Evolutionary conservation across 352 stramenopile species (phyloP), one percentile per base, ranked within the genome.

Genomic region (Thraustochytrium striatum): DNA sequence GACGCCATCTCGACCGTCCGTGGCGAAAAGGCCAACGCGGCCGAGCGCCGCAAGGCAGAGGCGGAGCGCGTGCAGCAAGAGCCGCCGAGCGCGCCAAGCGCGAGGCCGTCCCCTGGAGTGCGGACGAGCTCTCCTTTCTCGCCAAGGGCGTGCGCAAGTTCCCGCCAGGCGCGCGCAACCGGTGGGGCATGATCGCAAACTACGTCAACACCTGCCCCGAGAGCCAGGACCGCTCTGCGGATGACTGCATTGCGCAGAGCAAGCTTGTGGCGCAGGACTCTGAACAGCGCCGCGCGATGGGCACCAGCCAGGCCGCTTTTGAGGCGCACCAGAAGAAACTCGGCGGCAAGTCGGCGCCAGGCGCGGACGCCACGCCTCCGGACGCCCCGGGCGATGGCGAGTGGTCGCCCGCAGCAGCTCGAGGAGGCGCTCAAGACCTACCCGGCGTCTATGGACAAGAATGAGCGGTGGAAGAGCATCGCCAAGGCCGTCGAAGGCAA

Each of bases 381-480:
- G 3, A 59, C 52, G 52, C 19, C n/a, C n/a, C n/a, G n/a, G n/a
- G n/a, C n/a, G n/a, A n/a, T 35, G 16, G 35, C 59, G 13, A 30
- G 16, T 19, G 53, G 2, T 33, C 19, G 59, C 35, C 57, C 57
- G 33, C 7, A 61, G 7, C 7, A 61, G 5, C 84, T 97, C 2
- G 89, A 95, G 83, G 84, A 83, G 32, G 83, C 75, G 2, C 69
- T 97, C 3, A 81, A 82, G 36, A 88, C 88, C 30, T 94, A 86
- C 83, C 90, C 91, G 35, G 83, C 83, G 19, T 62, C 85, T 11
- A 94, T 97, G 88, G 90, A 95, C n/a, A 96, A 96, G 82, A 94
- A 94, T 82, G 92, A 95, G 83, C 86, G 92, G n/a, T 97, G 92
- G 92, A 88, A 86, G 9, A 83, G 53, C 25, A 95, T 97, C 83